These are phyloP conservation scores for Seminavis robusta DNA, from an alignment of 108 stramenopile species.

Conservation along the genomic window DNA sequence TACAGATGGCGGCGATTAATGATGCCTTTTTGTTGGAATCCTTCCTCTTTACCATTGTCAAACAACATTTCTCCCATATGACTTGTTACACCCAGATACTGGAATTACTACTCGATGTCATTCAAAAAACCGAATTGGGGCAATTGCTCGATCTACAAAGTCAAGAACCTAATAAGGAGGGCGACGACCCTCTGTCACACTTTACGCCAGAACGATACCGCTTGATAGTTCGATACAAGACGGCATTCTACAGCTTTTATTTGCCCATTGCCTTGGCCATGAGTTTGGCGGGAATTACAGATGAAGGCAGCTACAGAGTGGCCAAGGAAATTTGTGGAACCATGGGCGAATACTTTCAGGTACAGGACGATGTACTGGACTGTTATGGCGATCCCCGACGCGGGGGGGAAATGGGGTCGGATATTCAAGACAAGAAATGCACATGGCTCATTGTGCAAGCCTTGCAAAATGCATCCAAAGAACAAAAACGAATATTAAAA, in stretches of 20 bases:
- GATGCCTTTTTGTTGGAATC: constrained; percentile 92
- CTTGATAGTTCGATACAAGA: constrained; percentile 98
- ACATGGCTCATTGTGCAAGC: constrained; percentile 97
- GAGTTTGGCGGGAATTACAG: constrained; percentile 37
- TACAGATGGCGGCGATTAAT: constrained; percentile 50
- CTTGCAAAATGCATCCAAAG: constrained; percentile 36
- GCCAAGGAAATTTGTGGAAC: constrained; percentile 34
- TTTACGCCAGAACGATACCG: constrained; percentile 86
- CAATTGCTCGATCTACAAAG: constrained; percentile 87
- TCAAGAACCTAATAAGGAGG: constrained; percentile 1
- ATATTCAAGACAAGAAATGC: constrained; percentile 99
- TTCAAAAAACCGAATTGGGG: constrained; percentile 95
- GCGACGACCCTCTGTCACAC: constrained; percentile 66
- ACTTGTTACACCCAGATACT: constrained; percentile 44
- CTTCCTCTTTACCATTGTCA: constrained; percentile 85
- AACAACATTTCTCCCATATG: constrained; percentile 51
- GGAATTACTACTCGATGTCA: constrained; percentile 59
- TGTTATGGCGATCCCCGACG: constrained; percentile 93
- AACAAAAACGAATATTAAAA: constrained; percentile 58
- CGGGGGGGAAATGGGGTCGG: constrained; percentile 99
- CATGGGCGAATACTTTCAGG: constrained; percentile 99
- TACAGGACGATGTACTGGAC: constrained; percentile 99
- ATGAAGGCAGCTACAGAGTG: constrained; percentile 25
- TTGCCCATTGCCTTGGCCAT: constrained; percentile 86
- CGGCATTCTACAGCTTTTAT: constrained; percentile 99